Evolutionary conservation across 495 filamentous ascomycete species (phyloP).

Genomic region (Patellaria atrata): DNA sequence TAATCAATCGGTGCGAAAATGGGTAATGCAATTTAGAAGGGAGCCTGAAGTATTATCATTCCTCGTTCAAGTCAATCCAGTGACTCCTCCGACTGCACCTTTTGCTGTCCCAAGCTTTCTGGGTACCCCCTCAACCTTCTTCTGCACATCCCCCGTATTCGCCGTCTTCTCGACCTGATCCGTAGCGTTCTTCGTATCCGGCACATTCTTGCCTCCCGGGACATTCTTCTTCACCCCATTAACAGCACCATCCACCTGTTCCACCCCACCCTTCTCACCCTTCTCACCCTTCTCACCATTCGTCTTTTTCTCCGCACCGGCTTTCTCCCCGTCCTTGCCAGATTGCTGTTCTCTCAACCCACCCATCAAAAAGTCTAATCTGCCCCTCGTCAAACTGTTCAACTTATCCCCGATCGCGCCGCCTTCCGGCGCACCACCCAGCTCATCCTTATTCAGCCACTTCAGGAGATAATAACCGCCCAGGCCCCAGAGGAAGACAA

Average conservation of each 20-base stretch:
- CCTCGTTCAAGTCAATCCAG: too few relatives aligned
- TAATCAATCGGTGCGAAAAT: too few relatives aligned
- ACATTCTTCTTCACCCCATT: constrained; percentile 1
- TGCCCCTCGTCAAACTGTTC: constrained; percentile 25
- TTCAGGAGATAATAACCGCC: constrained; percentile 40
- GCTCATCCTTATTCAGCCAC: constrained; percentile 29
- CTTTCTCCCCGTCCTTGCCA: constrained; percentile 1
- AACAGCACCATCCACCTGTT: neutral
- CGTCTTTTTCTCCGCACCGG: neutral
- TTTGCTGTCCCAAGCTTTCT: constrained; percentile 6
- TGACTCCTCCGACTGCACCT: constrained; percentile 7
- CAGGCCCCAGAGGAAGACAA: constrained; percentile 50
- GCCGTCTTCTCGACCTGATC: constrained; percentile 2
- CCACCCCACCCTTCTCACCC: constrained; percentile 3
- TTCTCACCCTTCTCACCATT: neutral
- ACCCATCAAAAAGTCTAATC: constrained; percentile 25
- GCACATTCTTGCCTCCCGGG: neutral
- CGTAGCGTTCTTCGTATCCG: constrained; percentile 1
- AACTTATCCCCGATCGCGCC: constrained; percentile 25
- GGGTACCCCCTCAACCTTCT: constrained; percentile 1
- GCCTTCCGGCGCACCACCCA: constrained; percentile 14
- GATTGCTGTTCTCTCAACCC: constrained; percentile 8
- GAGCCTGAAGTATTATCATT: too few relatives aligned
- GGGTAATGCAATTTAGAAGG: too few relatives aligned
- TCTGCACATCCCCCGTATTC: constrained; percentile 6